Percentiles rank a stretch among this genome's conserved stretches.
phyloP scores from a whole-genome alignment of 2,329 filamentous ascomycete genomes.

The Didymella arachidicola region DNA sequence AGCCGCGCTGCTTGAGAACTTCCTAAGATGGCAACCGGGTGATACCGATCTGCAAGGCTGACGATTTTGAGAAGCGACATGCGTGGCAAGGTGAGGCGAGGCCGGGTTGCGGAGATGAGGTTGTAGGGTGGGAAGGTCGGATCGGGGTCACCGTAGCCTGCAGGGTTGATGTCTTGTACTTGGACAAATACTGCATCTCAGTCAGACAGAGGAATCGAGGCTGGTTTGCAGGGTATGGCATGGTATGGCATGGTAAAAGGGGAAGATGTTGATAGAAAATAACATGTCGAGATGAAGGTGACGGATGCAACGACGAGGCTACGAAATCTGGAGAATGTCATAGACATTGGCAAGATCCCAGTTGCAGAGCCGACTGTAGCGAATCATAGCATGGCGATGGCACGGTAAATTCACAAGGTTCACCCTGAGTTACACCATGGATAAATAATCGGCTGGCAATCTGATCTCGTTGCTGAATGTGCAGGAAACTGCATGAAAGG shows the following conservation, averaged over 20 bases:
- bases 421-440: not conserved
- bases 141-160: not conserved
- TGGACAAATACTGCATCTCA: not conserved
- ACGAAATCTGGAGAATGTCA: not conserved
- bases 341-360: not conserved
- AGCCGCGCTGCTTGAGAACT: slow-evolving; percentile 13
- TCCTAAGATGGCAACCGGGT: slow-evolving; percentile 8
- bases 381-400: not conserved
- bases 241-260: not conserved
- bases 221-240: not conserved
- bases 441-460: not conserved
- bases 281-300: not conserved
- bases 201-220: not conserved
- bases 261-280: not conserved
- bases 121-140: slow-evolving; percentile 1
- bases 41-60: slow-evolving; percentile 16
- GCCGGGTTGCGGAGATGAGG: slow-evolving; percentile 11
- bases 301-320: not conserved
- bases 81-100: slow-evolving; percentile 2
- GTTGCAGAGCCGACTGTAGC: not conserved
- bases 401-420: not conserved
- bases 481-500: not conserved
- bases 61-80: not conserved
- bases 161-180: not conserved
- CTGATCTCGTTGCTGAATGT: not conserved